Base-by-base conservation (phyloP, 1,139 yeast species). In the Taiozyma sp. region DNA sequence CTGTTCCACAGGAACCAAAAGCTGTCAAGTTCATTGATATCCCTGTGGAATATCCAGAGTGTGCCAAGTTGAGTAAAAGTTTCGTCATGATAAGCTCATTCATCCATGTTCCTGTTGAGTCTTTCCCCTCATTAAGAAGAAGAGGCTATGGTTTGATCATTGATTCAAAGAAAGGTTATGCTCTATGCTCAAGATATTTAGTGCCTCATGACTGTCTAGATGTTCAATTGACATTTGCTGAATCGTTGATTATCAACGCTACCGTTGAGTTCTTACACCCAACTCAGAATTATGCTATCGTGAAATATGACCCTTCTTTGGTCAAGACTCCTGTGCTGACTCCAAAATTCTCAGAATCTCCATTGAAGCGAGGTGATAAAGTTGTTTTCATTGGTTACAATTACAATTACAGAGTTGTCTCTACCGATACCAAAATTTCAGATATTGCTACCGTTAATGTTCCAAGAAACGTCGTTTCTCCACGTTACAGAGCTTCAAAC, bases 151-250 rank as follows among this genome's bases (percentile, higher is more conserved):
- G 97, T 51, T 79, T 91, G 30, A 84, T 91, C 1, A 75, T 92
- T 44, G 96, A 91, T 67, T 85, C 96, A 8, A 79, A 73, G 48
- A 79, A 80, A 56, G 98, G 97, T 2, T 84, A 82, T 56, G 91
- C 89, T 5, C 71, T 91, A 46, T 91, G 87, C 3, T 86, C 96
- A 2, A 76, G 97, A 57, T 76, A 84, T 54, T 76, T 80, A 52
- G 89, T 91, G 19, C 96, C 97, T 4, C 96, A 90, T 69, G 96
- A 88, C 61, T 76, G 92, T 68, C 76, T 90, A 60, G 96, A 91
- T 66, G 77, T 90, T 24, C 76, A 82, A 49, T 77, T 92, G 29
- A 83, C 92, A 4, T 82, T 92, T 65, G 96, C 97, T 6, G 97
- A 91, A 58, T 85, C 96, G 2, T 80, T 89, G 23, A 83, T 86